Evolutionary conservation across 2,329 filamentous ascomycete species (phyloP), one percentile per base, ranked within the genome.

Genomic region (Cordyceps farinosa): DNA sequence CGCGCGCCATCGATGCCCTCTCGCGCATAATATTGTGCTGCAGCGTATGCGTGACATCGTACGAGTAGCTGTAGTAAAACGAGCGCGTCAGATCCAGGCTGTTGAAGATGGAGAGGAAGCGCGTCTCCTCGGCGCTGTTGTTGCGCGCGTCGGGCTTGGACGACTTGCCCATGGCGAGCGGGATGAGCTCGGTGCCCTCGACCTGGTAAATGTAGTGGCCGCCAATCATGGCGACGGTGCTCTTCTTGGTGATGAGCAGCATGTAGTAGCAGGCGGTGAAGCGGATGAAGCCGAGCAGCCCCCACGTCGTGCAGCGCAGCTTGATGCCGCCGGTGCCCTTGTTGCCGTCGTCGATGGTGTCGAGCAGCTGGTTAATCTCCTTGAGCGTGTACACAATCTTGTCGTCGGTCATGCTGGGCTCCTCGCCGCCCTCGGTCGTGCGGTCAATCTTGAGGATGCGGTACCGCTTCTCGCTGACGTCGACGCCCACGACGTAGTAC

Each of bases 51-150:
- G 95, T 99, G 68, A 98, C 90, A 73, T 99, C 92, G 77, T 99
- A 99, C 0, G 94, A 96, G 74, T 97, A 97, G 78, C 94, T 97
- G 79, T 97, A 99, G 76, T 99, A 99, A 75, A 99, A 99, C 0
- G 91, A 96, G 63, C 90, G 85, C 0, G 90, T 92, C 65, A 99
- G 79, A 74, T 99, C 95, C 38, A 99, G 82, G 68, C 96, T 96
- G 73, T 91, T 92, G 51, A 99, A 81, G 59, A 97, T 98, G 32
- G 86, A 84, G 40, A 98, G 82, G 71, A 96, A 98, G 34, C 94
- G 88, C 45, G 90, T 87, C 76, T 99, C 95, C 73, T 98, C 94
- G 0, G 91, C 85, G 13, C 42, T 62, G n/a, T 56, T 62, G 70
- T 96, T 95, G 57, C 82, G 80, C 59, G 88, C 83, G 67, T 97